Evolutionary conservation across 1,139 yeast species (phyloP).

Genomic region (Arxiozyma heterogenica): DNA sequence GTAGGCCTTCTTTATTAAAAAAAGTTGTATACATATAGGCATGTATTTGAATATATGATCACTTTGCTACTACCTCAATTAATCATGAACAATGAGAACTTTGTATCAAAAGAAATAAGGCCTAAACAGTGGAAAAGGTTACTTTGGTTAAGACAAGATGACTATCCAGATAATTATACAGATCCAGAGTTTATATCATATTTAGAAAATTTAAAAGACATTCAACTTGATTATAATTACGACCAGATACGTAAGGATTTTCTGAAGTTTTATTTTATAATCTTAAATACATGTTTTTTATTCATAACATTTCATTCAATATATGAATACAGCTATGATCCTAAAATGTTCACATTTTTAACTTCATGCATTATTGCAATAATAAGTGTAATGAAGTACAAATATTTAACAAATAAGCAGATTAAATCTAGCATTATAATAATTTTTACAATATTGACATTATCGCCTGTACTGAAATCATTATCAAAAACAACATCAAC

Average conservation of each 20-base stretch:
- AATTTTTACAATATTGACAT: slow-evolving; percentile 57
- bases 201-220: slow-evolving; percentile 54
- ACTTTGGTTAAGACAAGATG: slow-evolving; percentile 73
- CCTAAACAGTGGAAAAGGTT: slow-evolving; percentile 62
- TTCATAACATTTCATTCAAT: slow-evolving; percentile 33
- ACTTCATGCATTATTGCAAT: slow-evolving; percentile 9
- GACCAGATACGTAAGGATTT: slow-evolving; percentile 43
- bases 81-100: no score
- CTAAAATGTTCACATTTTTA: slow-evolving; percentile 11
- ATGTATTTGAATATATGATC: no score
- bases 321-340: slow-evolving; percentile 29
- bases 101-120: not conserved
- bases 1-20: no score
- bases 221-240: slow-evolving; percentile 39
- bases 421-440: slow-evolving; percentile 61
- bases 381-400: slow-evolving; percentile 6
- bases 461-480: slow-evolving; percentile 85
- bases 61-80: not conserved
- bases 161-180: slow-evolving; percentile 83
- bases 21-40: no score
- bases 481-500: slow-evolving; percentile 82
- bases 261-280: slow-evolving; percentile 24
- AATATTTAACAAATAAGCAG: slow-evolving; percentile 1
- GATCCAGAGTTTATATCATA: slow-evolving; percentile 71
- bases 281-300: slow-evolving; percentile 29